Base-by-base conservation (phyloP, 176 grass and related monocot genomes). In the Coix lacrymajobi region DNA sequence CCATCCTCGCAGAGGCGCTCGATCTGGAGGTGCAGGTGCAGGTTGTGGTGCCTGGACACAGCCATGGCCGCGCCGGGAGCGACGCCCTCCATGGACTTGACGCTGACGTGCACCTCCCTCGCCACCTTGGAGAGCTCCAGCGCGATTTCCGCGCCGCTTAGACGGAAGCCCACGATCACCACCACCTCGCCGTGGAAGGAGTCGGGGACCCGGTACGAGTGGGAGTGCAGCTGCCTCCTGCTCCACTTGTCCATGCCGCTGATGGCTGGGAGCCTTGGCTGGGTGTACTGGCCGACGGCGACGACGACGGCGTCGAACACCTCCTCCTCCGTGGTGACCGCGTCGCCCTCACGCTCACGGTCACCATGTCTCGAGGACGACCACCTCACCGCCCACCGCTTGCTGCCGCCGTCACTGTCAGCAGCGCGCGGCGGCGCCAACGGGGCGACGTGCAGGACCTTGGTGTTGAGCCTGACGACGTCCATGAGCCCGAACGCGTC, bases 181-280 rank as follows among this genome's bases (percentile, higher is more conserved):
- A 84, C 79, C 15, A 85, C 82, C 45, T 88, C 78, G 68, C 14
- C 72, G 8, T 2, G 37, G 73, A 88, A 82, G 1, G 72, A 28
- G 10, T 82, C 85, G 0, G 81, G 89, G 26, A 91, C 66, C 2
- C 89, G 68, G 75, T 91, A 91, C 20, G 83, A 87, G 79, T 91
- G 85, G 48, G 25, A 41, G 6, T 91, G 90, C n/a, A 91, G 58
- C 9, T 91, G 90, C 45, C 52, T 61, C 15, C 85, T 39, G 1
- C 17, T 74, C 89, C 82, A 88, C 5, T 3, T 60, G 3, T 85
- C 72, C 57, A 81, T 85, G 78, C 85, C 56, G 9, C 58, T 31
- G 29, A 60, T 75, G 45, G 4, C 1, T 28, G 87, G 87, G 0
- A 84, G 2, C 9, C 13, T 69, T 25, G 87, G 87, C 75, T 84